Base-by-base conservation (phyloP, 2,329 filamentous ascomycete species). In the Trichothecium roseum region DNA sequence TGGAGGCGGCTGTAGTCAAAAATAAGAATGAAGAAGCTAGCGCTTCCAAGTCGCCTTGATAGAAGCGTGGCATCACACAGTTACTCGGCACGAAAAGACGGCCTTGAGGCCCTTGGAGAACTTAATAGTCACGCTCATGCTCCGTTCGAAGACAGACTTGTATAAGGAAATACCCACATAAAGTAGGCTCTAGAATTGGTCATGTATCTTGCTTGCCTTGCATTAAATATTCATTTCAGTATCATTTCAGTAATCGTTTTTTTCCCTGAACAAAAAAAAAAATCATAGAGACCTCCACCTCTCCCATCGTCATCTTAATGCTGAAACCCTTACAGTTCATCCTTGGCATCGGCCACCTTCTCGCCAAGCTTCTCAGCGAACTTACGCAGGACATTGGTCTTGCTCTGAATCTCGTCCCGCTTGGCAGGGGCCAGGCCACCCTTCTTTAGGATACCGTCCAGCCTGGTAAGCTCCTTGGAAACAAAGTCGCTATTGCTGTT, bases 331-430 rank as follows among this genome's bases (percentile, higher is more conserved):
- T 74, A 84, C 62, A 86, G 65, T 68, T 86, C 77, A 51, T 82
- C 80, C 72, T 86, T 86, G 45, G 60, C 55, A 40, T 46, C 48
- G 37, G 54, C 40, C 17, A 44, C 62, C 52, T 67, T 65, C 48
- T 72, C 70, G 43, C 69, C 63, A 38, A 68, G 64, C 57, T 76
- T 68, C 45, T 74, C 63, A 41, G 77, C 60, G 57, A 95, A 96
- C 59, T 74, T 81, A 55, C 74, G 74, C 40, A 96, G 69, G 46
- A 96, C 84, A 66, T 96, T 96, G 60, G 78, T 82, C 66, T 93
- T 84, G 62, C 71, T 78, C 40, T 79, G 78, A 45, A 96, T 63
- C 62, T 96, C 88, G 54, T 96, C 89, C 30, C 86, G 59, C 80
- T 96, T 96, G 60, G 82, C 70, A 18, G 78, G 78, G 5, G 84